Base-by-base conservation (phyloP, 768 basidiomycete genomes). In the Macrocybe gigantea region DNA sequence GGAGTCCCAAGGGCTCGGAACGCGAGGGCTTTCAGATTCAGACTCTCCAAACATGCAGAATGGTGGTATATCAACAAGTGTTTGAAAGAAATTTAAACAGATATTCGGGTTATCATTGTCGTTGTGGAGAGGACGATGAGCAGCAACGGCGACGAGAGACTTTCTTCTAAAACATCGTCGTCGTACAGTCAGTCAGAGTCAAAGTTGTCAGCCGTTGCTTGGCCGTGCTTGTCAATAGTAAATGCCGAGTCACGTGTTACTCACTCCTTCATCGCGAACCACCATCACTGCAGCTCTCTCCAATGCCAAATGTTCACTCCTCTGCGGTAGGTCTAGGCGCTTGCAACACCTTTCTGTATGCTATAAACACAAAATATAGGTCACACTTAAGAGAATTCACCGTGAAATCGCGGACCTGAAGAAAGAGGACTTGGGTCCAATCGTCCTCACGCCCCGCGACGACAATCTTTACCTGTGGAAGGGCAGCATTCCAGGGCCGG, bases 1-100 rank as follows among this genome's bases (percentile, higher is more conserved):
- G 34, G 74, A 74, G 63, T 91, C 88, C 90, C 90, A 93, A 15
- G 89, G 90, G 50, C 83, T 85, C 52, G 84, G 82, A 49, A 83
- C 84, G 31, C 85, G 77, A 35, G 86, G 82, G 61, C 82, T 87
- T 68, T 90, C 87, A 12, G 83, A 85, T 58, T 87, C 83, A 47
- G 78, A 79, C 74, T 91, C 90, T 41, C 87, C 86, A 58, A 90
- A 90, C 88, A 91, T 90, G 38, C 43, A 33, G 44, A 33, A 39
- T 6, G 33, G 34, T 44, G 10, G 15, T 46, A 35, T 29, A 13
- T 48, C 31, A n/a, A 30, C 12, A 32, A 29, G 44, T 31, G 22
- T 48, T 22, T 50, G 15, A 52, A 31, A 32, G 38, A 31, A 8
- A 36, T 36, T 49, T 36, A n/a, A 5, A 12, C 29, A 33, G 42